These are phyloP conservation scores for Tulasnella sp. DNA, from an alignment of 768 basidiomycete genomes.

Conservation along the genomic window DNA sequence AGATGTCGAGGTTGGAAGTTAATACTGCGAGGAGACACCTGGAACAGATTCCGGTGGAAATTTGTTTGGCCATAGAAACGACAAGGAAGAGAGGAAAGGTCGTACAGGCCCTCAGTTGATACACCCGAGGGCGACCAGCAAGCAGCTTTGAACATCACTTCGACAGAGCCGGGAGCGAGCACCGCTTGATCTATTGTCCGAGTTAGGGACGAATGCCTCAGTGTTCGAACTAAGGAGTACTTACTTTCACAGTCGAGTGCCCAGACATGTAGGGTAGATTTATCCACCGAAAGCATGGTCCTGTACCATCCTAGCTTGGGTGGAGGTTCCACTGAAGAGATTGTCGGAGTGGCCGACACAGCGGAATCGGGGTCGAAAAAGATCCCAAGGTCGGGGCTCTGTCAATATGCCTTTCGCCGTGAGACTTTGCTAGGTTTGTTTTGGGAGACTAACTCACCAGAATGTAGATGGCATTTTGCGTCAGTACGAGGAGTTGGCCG, in stretches of 20 bases:
- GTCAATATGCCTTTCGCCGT: too few relatives aligned
- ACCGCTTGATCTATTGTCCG: conserved; percentile 2
- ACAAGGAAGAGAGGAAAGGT: neutral
- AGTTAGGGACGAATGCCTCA: too few relatives aligned
- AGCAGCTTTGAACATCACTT: conserved; percentile 4
- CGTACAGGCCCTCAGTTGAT: conserved; percentile 1
- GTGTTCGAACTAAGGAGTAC: too few relatives aligned
- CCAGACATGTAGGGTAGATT: neutral
- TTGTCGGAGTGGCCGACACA: neutral
- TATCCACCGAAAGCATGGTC: conserved; percentile 11
- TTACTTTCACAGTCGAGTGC: too few relatives aligned
- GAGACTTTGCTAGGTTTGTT: neutral
- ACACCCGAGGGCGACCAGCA: conserved; percentile 13
- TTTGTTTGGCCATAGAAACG: neutral
- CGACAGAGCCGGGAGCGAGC: conserved; percentile 2
- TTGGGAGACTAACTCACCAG: conserved; percentile 4
- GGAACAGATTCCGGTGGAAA: neutral
- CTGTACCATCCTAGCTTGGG: conserved; percentile 8
- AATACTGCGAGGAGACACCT: conserved; percentile 13
- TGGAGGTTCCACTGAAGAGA: neutral
- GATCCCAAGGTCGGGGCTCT: conserved; percentile 15
- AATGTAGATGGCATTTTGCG: conserved; percentile 9
- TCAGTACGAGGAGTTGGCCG: conserved; percentile 14
- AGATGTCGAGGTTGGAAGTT: conserved; percentile 13
- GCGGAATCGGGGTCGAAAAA: conserved; percentile 9